Evolutionary conservation across 192 early-diverging fungal genomes (phyloP), one percentile per base, ranked within the genome.

Genomic region (Podila minutissima): DNA sequence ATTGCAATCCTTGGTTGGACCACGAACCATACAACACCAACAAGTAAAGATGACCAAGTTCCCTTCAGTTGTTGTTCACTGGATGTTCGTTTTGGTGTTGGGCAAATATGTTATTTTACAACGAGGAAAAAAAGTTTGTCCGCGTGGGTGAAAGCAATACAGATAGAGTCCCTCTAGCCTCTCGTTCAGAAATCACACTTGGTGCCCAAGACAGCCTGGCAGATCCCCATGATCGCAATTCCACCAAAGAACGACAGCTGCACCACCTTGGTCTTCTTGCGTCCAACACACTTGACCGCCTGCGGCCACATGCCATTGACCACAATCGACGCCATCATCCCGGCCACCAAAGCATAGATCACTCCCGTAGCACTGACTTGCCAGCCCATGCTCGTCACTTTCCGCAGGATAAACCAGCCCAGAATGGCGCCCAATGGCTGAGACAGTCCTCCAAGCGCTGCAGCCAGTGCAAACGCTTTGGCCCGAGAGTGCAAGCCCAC

Each of bases 251-350:
- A 81, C 33, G 61, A 65, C 20, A 64, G 37, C 48, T 81, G 77
- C 3, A 81, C 77, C 1, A 81, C 77, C 24, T 81, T 81, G 2
- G 77, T 81, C 19, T 41, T 41, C 15, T 69, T 73, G 32, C 77
- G 67, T 17, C 77, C 77, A 10, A 73, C 77, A 69, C 77, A 81
- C n/a, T 81, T 81, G 71, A 81, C 67, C 11, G 77, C 77, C 62
- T 81, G 77, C 1, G 77, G 77, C 77, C 77, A 81, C 77, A 81
- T 81, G 10, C 77, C 86, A 59, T 87, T 84, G n/a, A 87, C 79
- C 29, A 74, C 79, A 64, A 88, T 86, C 20, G 84, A 74, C n/a
- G 69, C 61, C 87, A 88, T 88, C 87, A 88, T 88, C 2, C 87
- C 87, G 37, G 85, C 84, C 5, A 88, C 85, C 32, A 88, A 28